These are phyloP conservation scores for Penicillium arizonense DNA, from an alignment of 495 filamentous ascomycete species.

Conservation along the genomic window DNA sequence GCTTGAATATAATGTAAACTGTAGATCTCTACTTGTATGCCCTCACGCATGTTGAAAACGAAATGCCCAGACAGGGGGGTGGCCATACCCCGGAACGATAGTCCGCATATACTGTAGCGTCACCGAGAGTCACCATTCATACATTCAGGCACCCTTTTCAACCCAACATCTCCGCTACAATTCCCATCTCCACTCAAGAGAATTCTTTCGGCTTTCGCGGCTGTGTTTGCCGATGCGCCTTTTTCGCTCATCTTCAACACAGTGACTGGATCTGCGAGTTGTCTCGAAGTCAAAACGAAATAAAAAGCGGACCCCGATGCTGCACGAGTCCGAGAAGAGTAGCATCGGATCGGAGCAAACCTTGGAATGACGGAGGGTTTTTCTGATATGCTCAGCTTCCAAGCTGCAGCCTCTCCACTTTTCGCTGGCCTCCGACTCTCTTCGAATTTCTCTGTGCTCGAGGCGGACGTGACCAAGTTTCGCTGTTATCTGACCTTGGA, in stretches of 20 bases:
- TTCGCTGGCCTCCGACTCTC: slow-evolving; percentile 1
- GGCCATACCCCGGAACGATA: not conserved
- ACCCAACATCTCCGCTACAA: slow-evolving; percentile 8
- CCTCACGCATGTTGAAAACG: not conserved
- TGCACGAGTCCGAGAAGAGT: slow-evolving; percentile 1
- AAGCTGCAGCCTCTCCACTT: slow-evolving; percentile 20
- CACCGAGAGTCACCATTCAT: not conserved
- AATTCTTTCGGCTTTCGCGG: slow-evolving; percentile 15
- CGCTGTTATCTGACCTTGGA: slow-evolving; percentile 11
- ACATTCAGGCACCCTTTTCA: slow-evolving; percentile 5
- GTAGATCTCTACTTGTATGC: no score
- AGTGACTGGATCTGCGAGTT: not conserved
- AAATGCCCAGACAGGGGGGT: not conserved
- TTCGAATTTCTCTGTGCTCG: not conserved
- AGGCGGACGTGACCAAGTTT: slow-evolving; percentile 4
- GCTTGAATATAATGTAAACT: not conserved
- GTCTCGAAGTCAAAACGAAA: not conserved
- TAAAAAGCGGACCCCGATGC: slow-evolving; percentile 1
- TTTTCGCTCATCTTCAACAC: slow-evolving; percentile 3
- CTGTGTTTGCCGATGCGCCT: slow-evolving; percentile 9
- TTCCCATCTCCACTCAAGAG: not conserved
- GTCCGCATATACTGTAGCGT: not conserved
- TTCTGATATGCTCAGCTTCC: slow-evolving; percentile 23
- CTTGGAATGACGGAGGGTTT: slow-evolving; percentile 13
- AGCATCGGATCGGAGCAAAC: slow-evolving; percentile 12